These are phyloP conservation scores for Fusarium duplospermum DNA, from an alignment of 2,329 filamentous ascomycete species.

Conservation along the genomic window DNA sequence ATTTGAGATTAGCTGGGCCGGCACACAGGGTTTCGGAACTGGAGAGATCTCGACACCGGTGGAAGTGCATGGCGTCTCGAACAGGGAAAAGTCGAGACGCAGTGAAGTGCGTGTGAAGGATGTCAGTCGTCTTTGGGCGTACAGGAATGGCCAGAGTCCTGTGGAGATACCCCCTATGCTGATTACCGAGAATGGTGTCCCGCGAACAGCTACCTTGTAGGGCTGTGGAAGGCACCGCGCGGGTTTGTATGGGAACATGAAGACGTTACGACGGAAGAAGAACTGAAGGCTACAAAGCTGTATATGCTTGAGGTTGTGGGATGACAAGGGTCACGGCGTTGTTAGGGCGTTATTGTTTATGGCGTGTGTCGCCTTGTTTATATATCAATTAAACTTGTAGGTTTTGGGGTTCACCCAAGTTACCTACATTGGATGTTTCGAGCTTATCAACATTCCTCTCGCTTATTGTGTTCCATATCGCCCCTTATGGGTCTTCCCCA, in stretches of 20 bases:
- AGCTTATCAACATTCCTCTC: background rate
- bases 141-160: slow-evolving; percentile 69
- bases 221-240: slow-evolving; percentile 17
- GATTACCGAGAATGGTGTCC: slow-evolving; percentile 50
- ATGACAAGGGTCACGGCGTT: background rate
- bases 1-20: slow-evolving; percentile 60
- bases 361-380: background rate
- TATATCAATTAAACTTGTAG: background rate
- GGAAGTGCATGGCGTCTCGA: slow-evolving; percentile 52
- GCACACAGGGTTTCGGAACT: slow-evolving; percentile 52
- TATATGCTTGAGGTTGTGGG: background rate
- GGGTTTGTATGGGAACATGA: background rate
- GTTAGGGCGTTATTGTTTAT: background rate
- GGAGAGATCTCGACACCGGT: slow-evolving; percentile 51
- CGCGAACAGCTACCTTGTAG: slow-evolving; percentile 55
- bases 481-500: background rate
- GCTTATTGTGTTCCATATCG: background rate
- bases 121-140: slow-evolving; percentile 71
- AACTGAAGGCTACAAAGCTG: background rate
- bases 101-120: slow-evolving; percentile 66
- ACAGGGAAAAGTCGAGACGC: slow-evolving; percentile 41
- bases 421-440: background rate
- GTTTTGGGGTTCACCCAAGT: too few relatives aligned
- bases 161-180: slow-evolving; percentile 54
- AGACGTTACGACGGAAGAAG: background rate